phyloP scores from a whole-genome alignment of 345 rosid genomes.

The Lepidium sativum region DNA sequence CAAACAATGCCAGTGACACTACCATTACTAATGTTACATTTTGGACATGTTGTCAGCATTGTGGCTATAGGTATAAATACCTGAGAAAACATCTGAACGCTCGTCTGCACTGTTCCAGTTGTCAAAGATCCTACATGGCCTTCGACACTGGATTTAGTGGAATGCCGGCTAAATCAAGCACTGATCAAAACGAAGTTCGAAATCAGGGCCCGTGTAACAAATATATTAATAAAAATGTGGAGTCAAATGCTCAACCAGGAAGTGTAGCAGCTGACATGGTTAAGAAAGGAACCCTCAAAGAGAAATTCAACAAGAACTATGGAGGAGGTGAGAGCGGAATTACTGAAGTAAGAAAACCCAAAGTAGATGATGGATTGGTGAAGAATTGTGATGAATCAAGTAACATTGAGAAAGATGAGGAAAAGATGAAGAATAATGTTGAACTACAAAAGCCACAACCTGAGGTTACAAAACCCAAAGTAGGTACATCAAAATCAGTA shows the following conservation, averaged over 20 bases:
- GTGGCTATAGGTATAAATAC: conserved; percentile 42
- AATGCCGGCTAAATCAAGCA: conserved; percentile 19
- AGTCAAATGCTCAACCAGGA: conserved; percentile 11
- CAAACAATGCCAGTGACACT: background rate
- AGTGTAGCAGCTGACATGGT: conserved; percentile 21
- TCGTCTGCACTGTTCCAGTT: conserved; percentile 44
- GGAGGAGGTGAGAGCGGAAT: too few relatives aligned
- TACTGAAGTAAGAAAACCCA: too few relatives aligned
- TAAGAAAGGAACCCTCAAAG: conserved; percentile 22
- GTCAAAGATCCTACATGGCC: conserved; percentile 45
- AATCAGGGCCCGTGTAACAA: conserved; percentile 31
- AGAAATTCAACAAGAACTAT: too few relatives aligned
- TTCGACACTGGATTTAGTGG: conserved; percentile 31
- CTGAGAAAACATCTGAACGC: conserved; percentile 26
- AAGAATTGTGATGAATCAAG: background rate
- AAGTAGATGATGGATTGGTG: background rate
- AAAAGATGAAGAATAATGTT: conserved; percentile 16
- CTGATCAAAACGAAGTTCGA: conserved; percentile 28
- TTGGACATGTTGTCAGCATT: conserved; percentile 59
- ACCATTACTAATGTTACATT: conserved; percentile 23
- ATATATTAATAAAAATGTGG: conserved; percentile 24
- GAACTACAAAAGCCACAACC: conserved; percentile 23
- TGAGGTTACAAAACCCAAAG: conserved; percentile 7
- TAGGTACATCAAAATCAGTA: conserved; percentile 18
- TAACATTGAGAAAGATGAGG: background rate